These are phyloP conservation scores for Silene vulgaris DNA, from an alignment of 179 eudicot species.

Conservation along the genomic window DNA sequence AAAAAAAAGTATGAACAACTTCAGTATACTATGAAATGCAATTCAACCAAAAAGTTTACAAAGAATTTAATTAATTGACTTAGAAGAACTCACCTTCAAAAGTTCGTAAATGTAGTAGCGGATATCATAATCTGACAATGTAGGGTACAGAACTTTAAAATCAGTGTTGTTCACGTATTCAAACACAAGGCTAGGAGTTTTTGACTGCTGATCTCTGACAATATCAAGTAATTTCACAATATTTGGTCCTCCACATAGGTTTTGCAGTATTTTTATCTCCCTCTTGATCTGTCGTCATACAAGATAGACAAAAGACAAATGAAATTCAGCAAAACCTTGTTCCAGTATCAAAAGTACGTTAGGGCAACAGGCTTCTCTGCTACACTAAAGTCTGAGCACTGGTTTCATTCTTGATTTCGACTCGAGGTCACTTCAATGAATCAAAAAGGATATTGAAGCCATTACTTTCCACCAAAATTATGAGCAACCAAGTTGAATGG, in stretches of 20 bases:
- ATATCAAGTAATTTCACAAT: slow-evolving; percentile 90
- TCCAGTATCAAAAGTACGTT: not conserved
- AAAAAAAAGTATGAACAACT: not conserved
- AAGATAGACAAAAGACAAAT: not conserved
- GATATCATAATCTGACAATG: slow-evolving; percentile 77
- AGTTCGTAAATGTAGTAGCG: slow-evolving; percentile 92
- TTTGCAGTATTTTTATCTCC: slow-evolving; percentile 89
- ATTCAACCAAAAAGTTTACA: slow-evolving; percentile 19
- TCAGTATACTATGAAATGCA: not conserved
- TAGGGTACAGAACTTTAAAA: slow-evolving; percentile 91
- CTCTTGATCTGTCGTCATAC: slow-evolving; percentile 68
- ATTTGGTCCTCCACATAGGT: slow-evolving; percentile 94
- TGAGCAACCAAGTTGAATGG: not conserved
- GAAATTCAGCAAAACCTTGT: slow-evolving; percentile 13
- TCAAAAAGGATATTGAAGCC: not conserved
- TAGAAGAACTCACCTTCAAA: slow-evolving; percentile 46
- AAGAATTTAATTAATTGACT: no score
- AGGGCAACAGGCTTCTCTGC: not conserved
- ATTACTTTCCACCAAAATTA: not conserved
- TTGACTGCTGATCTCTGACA: slow-evolving; percentile 91
- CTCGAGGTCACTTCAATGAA: not conserved
- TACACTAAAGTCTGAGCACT: not conserved
- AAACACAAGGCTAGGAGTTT: slow-evolving; percentile 90
- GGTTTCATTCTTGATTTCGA: not conserved
- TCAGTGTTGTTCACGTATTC: slow-evolving; percentile 91